Evolutionary conservation across 2,329 filamentous ascomycete genomes (phyloP).

Genomic region (Epichloe coenophiala): DNA sequence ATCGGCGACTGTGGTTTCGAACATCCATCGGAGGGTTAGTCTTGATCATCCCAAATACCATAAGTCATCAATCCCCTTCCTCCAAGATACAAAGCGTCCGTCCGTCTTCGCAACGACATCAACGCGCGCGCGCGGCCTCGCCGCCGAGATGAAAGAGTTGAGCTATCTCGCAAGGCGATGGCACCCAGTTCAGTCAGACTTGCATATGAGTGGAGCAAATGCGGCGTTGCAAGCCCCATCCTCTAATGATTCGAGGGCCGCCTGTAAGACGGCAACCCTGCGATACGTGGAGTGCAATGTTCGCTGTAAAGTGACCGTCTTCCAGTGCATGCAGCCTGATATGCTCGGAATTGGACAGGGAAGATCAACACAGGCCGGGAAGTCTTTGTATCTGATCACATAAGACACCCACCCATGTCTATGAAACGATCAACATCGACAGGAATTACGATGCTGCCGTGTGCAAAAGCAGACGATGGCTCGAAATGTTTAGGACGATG

Average conservation of each 20-base stretch:
- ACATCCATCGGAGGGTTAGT: conserved; percentile 99
- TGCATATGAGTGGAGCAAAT: background rate
- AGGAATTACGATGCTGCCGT: background rate
- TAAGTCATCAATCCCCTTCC: conserved; percentile 40
- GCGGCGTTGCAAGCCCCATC: background rate
- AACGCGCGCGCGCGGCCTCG: conserved; percentile 1
- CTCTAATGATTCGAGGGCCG: background rate
- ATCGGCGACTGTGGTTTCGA: conserved; percentile 99
- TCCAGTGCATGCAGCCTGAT: background rate
- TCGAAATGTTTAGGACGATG: background rate
- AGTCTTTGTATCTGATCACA: background rate
- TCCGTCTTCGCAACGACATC: conserved; percentile 41
- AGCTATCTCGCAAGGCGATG: background rate
- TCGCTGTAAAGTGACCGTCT: background rate
- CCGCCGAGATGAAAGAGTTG: background rate
- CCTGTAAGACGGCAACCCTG: background rate
- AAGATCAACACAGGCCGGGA: background rate
- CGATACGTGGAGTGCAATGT: background rate
- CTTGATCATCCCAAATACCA: conserved; percentile 41
- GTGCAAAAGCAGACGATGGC: background rate
- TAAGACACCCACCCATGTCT: background rate
- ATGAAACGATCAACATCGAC: background rate
- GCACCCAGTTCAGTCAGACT: background rate
- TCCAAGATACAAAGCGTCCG: conserved; percentile 44
- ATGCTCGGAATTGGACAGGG: background rate